phyloP scores from a whole-genome alignment of 306 rosid genomes.

The Carpinus viminea region DNA sequence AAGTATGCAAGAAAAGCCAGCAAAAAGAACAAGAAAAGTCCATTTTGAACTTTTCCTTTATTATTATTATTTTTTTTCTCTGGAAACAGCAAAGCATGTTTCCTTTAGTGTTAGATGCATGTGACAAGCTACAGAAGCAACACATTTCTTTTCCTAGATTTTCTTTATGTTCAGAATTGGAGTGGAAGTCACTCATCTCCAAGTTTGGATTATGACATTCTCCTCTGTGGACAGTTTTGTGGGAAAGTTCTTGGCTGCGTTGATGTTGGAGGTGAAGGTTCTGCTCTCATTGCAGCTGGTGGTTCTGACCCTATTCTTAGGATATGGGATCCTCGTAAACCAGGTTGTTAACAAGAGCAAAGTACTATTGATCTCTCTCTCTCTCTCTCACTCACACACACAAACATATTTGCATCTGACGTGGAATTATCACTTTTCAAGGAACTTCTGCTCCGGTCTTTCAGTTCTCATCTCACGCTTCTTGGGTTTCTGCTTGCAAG shows the following conservation, averaged over 20 bases:
- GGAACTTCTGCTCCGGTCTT: constrained; percentile 87
- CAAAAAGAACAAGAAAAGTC: neutral
- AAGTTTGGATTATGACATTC: constrained; percentile 22
- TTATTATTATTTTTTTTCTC: constrained; percentile 3
- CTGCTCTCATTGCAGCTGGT: constrained; percentile 74
- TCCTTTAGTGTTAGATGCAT: neutral
- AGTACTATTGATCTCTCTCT: neutral
- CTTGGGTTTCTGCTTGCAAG: constrained; percentile 87
- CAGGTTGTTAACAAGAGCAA: constrained; percentile 53
- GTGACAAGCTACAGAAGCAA: neutral
- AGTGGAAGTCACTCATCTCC: constrained; percentile 8
- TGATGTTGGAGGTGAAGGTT: constrained; percentile 90
- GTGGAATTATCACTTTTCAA: constrained; percentile 21
- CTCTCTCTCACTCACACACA: constrained; percentile 19
- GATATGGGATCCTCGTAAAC: constrained; percentile 98
- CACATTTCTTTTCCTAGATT: constrained; percentile 2
- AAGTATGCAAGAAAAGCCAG: too few relatives aligned
- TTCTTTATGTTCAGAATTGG: constrained; percentile 1
- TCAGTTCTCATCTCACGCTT: constrained; percentile 75
- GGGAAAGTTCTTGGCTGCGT: constrained; percentile 84
- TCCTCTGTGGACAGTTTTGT: constrained; percentile 48
- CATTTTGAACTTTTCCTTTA: neutral
- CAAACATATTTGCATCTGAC: constrained; percentile 12
- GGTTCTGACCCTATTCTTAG: constrained; percentile 83
- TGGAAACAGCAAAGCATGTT: constrained; percentile 12